A percentile compares a stretch with the other conserved stretches of the same genome.
Conservation (phyloP, 2,329 filamentous ascomycete genomes). For the Dothidotthia symphoricarpi region DNA sequence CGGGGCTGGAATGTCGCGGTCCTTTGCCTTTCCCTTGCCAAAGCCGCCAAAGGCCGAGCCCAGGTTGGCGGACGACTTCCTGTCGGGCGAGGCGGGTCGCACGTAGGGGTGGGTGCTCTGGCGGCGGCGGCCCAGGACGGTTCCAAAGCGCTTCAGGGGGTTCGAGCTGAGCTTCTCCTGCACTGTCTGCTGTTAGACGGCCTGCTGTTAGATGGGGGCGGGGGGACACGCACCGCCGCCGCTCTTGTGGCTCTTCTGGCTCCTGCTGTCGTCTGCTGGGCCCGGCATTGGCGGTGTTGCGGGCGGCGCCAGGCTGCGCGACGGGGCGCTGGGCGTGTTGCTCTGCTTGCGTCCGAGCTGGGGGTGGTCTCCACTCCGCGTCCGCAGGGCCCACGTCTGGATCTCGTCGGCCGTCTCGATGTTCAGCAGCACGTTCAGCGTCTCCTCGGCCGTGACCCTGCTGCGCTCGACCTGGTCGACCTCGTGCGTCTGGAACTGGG, state of each 20-base stretch:
- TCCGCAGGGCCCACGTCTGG: slow-evolving; percentile 61
- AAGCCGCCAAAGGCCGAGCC: slow-evolving; percentile 60
- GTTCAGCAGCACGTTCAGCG: slow-evolving; percentile 78
- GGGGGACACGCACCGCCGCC: slow-evolving; percentile 42
- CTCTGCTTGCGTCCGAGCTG: slow-evolving; percentile 33
- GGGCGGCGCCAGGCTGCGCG: slow-evolving; percentile 38
- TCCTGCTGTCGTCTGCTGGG: slow-evolving; percentile 53
- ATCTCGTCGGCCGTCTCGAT: slow-evolving; percentile 87
- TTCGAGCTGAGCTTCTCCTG: slow-evolving; percentile 40
- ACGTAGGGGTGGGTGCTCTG: slow-evolving; percentile 44
- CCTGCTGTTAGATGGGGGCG: too few species aligned
- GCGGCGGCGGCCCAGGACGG: slow-evolving; percentile 40
- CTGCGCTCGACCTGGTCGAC: slow-evolving; percentile 79
- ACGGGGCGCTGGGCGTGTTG: slow-evolving; percentile 24
- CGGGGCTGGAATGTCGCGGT: slow-evolving; percentile 49
- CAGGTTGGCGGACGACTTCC: slow-evolving; percentile 56
- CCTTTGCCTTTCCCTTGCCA: slow-evolving; percentile 63
- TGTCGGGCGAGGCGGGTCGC: slow-evolving; percentile 45
- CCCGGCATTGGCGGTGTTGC: slow-evolving; percentile 31
- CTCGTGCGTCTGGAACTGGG: slow-evolving; percentile 90
- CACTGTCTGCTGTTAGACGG: slow-evolving; percentile 21
- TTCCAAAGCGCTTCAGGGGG: slow-evolving; percentile 44
- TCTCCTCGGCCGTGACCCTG: slow-evolving; percentile 71
- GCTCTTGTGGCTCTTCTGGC: slow-evolving; percentile 49
- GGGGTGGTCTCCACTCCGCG: slow-evolving; percentile 41